These are phyloP conservation scores for Phytophthora lateralis DNA, from an alignment of 352 stramenopile genomes.

Conservation along the genomic window DNA sequence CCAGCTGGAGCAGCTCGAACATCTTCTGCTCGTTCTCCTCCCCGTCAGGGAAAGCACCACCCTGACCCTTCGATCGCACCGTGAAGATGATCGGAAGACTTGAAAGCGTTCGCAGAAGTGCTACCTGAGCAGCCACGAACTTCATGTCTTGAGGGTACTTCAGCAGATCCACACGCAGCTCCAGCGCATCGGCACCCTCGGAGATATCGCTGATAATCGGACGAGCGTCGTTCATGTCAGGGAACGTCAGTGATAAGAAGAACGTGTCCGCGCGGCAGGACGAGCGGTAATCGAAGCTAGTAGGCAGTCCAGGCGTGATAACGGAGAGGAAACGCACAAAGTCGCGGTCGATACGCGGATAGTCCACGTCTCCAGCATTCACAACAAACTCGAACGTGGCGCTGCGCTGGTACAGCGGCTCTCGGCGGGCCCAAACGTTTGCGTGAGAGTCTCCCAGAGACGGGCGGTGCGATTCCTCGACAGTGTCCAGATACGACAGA, in stretches of 20 bases:
- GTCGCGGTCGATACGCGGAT: constrained; percentile 62
- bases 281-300: constrained; percentile 57
- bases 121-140: constrained; percentile 76
- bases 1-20: constrained; percentile 89
- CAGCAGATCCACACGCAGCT: constrained; percentile 96
- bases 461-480: constrained; percentile 53
- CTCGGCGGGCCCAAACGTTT: constrained; percentile 60
- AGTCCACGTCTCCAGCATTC: constrained; percentile 63
- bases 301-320: constrained; percentile 49
- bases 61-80: constrained; percentile 93
- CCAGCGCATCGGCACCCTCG: constrained; percentile 93
- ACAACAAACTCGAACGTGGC: constrained; percentile 67
- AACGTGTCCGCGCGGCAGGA: constrained; percentile 67
- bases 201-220: constrained; percentile 57
- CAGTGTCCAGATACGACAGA: constrained; percentile 58
- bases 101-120: constrained; percentile 85
- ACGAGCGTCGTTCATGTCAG: constrained; percentile 55
- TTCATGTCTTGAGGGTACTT: constrained; percentile 49
- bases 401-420: constrained; percentile 59
- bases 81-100: constrained; percentile 97
- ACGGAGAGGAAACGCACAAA: constrained; percentile 76
- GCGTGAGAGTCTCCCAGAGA: constrained; percentile 66
- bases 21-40: constrained; percentile 83
- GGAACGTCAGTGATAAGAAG: constrained; percentile 82
- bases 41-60: constrained; percentile 93